Base-by-base conservation (phyloP, 805 yeast species). In the Osmozyma mogii region DNA sequence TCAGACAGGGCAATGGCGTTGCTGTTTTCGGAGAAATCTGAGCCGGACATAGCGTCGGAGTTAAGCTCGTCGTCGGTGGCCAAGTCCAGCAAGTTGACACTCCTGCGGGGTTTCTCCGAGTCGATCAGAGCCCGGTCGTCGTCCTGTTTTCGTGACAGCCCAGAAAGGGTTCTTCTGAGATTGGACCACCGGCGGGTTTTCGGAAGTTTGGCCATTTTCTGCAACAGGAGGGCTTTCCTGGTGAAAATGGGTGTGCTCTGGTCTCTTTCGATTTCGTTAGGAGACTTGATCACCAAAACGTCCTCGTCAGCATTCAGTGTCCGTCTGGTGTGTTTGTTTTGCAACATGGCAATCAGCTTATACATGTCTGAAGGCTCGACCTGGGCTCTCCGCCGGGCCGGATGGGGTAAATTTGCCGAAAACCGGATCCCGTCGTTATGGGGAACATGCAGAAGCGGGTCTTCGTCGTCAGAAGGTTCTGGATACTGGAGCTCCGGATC, bases 301-400 rank as follows among this genome's bases (percentile, higher is more conserved):
- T 89, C 92, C 0, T 89, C 94, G 21, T 78, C 74, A 20, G 21
- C 10, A 14, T 14, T 5, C 5, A 35, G 30, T 19, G 36, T 42
- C 44, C 22, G 52, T 49, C 15, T 53, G n/a, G 56, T 58, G 32
- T 66, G 67, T 23, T 66, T 61, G 30, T 69, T 66, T 41, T 80
- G 80, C 58, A 88, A 60, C 78, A 87, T 76, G 24, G 85, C 77
- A 42, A 87, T 80, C 3, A 95, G 85, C 61, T 79, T 67, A 50
- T 67, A 79, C 75, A 87, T 78, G 47, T 88, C 96, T 28, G 80
- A 72, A 2, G 96, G 95, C 19, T 80, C 78, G 9, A 83, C 37
- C 21, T 58, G 61, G 25, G 47, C 41, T 5, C 45, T 60, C 14
- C 76, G 30, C 48, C 32, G 48, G 7, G 58, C 59, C 0, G 83